Percentiles rank a stretch among this genome's conserved stretches.
Evolutionary conservation across 345 rosid species (phyloP).

Genomic region (Moringa oleifera): DNA sequence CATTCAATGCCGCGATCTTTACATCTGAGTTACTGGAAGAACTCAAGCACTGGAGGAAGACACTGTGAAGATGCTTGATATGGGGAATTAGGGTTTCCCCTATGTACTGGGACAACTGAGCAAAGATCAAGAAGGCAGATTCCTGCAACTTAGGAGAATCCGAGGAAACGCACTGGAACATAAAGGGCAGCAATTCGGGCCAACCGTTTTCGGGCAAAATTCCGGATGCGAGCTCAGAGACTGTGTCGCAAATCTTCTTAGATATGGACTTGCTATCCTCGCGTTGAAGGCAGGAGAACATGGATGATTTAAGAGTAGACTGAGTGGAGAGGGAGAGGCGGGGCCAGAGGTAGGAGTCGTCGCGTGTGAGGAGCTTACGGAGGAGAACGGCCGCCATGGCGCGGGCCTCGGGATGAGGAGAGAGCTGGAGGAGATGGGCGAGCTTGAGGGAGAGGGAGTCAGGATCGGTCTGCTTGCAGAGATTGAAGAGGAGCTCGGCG

Average conservation of each 20-base stretch:
- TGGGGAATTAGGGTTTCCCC: slow-evolving; percentile 79
- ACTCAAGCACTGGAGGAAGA: slow-evolving; percentile 69
- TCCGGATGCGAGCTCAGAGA: slow-evolving; percentile 90
- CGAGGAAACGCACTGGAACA: slow-evolving; percentile 88
- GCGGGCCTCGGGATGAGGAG: slow-evolving; percentile 70
- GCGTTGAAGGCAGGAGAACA: slow-evolving; percentile 67
- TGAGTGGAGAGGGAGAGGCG: slow-evolving; percentile 65
- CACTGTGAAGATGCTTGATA: slow-evolving; percentile 76
- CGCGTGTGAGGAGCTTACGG: slow-evolving; percentile 89
- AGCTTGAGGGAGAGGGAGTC: slow-evolving; percentile 80
- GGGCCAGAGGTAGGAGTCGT: slow-evolving; percentile 87
- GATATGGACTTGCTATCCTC: slow-evolving; percentile 73
- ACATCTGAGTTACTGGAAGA: slow-evolving; percentile 62
- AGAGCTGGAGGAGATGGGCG: slow-evolving; percentile 72
- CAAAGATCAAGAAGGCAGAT: slow-evolving; percentile 82
- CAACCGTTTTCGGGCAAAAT: slow-evolving; percentile 81
- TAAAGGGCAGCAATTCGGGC: slow-evolving; percentile 95
- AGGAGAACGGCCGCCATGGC: slow-evolving; percentile 96
- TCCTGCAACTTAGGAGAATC: slow-evolving; percentile 83
- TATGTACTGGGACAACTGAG: slow-evolving; percentile 85
- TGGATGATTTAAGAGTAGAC: slow-evolving; percentile 71
- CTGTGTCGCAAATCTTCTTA: slow-evolving; percentile 89
- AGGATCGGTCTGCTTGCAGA: slow-evolving; percentile 85
- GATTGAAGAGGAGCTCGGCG: slow-evolving; percentile 84
- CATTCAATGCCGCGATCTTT: slow-evolving; percentile 88